These are phyloP conservation scores for Trichoderma harzianum DNA, from an alignment of 2,329 filamentous ascomycete species.

Conservation along the genomic window DNA sequence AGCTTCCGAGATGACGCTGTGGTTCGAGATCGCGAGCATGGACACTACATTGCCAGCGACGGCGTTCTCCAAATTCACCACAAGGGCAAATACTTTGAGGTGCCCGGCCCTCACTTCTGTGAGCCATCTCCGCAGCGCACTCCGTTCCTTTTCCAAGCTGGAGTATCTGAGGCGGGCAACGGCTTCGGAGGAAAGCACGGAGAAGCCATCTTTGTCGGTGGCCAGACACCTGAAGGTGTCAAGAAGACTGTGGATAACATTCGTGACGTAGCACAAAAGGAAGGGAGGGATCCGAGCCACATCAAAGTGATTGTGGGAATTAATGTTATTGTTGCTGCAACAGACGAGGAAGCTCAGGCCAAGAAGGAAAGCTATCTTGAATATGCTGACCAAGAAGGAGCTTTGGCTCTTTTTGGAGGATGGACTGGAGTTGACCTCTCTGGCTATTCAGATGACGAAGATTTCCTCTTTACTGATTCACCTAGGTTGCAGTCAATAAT, in stretches of 20 bases:
- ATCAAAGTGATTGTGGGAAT: conserved; percentile 15
- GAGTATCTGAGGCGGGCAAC: conserved; percentile 16
- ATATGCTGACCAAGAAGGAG: conserved; percentile 14
- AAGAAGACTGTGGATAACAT: conserved; percentile 14
- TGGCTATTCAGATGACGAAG: conserved; percentile 11
- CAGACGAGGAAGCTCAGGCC: conserved; percentile 12
- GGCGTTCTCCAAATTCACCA: conserved; percentile 14
- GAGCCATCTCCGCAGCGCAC: conserved; percentile 16
- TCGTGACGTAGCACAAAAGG: not conserved
- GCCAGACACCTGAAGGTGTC: conserved; percentile 6
- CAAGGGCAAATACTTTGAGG: conserved; percentile 17
- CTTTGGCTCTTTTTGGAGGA: conserved; percentile 12
- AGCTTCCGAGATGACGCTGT: conserved; percentile 17
- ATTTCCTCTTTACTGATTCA: conserved; percentile 11
- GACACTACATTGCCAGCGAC: conserved; percentile 3
- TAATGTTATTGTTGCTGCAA: conserved; percentile 13
- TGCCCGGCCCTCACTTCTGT: conserved; percentile 14
- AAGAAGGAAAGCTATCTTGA: conserved; percentile 9
- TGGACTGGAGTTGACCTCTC: conserved; percentile 16
- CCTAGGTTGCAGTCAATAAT: conserved; percentile 18
- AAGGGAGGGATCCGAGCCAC: conserved; percentile 5
- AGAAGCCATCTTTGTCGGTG: conserved; percentile 15
- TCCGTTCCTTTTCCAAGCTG: conserved; percentile 15
- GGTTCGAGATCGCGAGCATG: conserved; percentile 1
- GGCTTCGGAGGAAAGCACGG: conserved; percentile 16